phyloP scores from a whole-genome alignment of 1,139 yeast species.

The Petasospora fabianii region DNA sequence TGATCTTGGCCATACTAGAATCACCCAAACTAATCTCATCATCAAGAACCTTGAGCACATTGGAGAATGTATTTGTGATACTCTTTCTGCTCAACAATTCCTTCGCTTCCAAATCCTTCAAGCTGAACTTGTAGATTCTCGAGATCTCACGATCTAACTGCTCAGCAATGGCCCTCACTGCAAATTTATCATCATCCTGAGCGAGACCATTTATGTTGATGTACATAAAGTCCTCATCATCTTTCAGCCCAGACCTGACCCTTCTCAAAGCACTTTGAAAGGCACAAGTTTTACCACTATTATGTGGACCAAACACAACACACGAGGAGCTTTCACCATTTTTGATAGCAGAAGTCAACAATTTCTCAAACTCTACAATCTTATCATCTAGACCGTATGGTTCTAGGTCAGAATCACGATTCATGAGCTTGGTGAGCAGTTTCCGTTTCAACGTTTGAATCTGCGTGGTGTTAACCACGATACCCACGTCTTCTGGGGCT shows the following conservation, averaged over 20 bases:
- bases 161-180: conserved; percentile 80
- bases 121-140: conserved; percentile 20
- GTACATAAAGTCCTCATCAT: conserved; percentile 47
- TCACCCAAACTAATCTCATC: conserved; percentile 22
- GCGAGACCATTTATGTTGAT: conserved; percentile 67
- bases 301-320: conserved; percentile 74
- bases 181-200: conserved; percentile 73
- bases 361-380: conserved; percentile 46
- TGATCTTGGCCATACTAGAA: conserved; percentile 22
- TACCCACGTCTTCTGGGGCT: background rate
- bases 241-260: conserved; percentile 37
- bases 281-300: conserved; percentile 69
- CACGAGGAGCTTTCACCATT: conserved; percentile 81
- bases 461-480: conserved; percentile 3
- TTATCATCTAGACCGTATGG: conserved; percentile 34
- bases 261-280: conserved; percentile 53
- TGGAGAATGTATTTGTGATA: conserved; percentile 50
- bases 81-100: conserved; percentile 42
- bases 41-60: conserved; percentile 44
- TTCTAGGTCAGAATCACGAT: conserved; percentile 17
- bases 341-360: conserved; percentile 62
- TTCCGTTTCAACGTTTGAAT: conserved; percentile 12
- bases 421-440: conserved; percentile 25
- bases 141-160: conserved; percentile 48
- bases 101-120: conserved; percentile 20